Percentiles rank a stretch among this genome's conserved stretches.
Evolutionary conservation across 371 early-diverging fungal genomes (phyloP).

Genomic region (Quaeritorhiza haematococci): DNA sequence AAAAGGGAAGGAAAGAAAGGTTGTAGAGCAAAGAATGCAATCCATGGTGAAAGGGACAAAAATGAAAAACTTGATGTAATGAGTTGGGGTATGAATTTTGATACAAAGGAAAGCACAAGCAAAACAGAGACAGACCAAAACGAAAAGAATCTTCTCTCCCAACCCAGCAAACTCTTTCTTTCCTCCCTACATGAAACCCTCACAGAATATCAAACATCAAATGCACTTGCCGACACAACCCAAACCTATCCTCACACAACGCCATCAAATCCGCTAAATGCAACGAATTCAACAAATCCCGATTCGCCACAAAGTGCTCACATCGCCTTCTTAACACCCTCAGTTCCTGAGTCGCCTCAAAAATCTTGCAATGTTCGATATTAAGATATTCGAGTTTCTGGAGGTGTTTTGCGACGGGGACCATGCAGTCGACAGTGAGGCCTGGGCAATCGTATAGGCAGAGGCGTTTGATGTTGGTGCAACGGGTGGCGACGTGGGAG

Average conservation of each 20-base stretch:
- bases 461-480: conserved; percentile 3
- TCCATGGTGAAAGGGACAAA: too few relatives aligned
- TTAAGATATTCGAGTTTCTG: conserved; percentile 11
- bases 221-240: conserved; percentile 1
- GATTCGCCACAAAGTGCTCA: conserved; percentile 5
- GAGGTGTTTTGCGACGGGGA: not conserved
- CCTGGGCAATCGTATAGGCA: conserved; percentile 12
- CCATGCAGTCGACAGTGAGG: not conserved
- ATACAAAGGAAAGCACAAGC: too few relatives aligned
- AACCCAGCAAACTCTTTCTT: too few relatives aligned
- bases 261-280: conserved; percentile 9
- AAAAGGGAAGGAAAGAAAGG: too few relatives aligned
- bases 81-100: too few relatives aligned
- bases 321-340: conserved; percentile 9
- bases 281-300: conserved; percentile 1
- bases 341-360: conserved; percentile 12
- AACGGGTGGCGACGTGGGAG: not conserved
- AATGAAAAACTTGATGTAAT: too few relatives aligned
- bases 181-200: too few relatives aligned
- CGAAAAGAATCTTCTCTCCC: too few relatives aligned
- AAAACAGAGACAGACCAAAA: too few relatives aligned
- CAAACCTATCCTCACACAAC: not conserved
- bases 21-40: too few relatives aligned
- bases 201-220: conserved; percentile 10
- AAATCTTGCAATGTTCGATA: conserved; percentile 9